Base-by-base conservation (phyloP, 495 filamentous ascomycete species). In the Lasiosphaeria hispida region DNA sequence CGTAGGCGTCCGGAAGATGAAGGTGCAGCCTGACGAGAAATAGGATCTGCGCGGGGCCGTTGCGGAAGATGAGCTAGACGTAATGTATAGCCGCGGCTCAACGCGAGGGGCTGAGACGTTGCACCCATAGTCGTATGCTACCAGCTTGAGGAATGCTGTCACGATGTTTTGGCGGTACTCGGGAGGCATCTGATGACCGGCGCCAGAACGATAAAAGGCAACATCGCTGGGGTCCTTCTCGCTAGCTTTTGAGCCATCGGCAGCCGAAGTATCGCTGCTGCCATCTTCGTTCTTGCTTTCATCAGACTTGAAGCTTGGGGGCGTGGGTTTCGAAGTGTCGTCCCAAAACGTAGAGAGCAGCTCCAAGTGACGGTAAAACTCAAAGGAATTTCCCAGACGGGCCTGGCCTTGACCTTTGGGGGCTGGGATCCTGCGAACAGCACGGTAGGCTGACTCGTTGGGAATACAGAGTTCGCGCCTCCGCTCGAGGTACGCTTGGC, bases 41-140 rank as follows among this genome's bases (percentile, higher is more conserved):
- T 81, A 78, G 4, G 79, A 80, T n/a, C 65, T 69, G n/a, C 73
- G 68, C 7, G 65, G 59, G 13, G 58, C 38, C 9, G 64, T 75
- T 73, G 36, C 74, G 63, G 33, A 83, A 74, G 23, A 80, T 75
- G 58, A 80, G 75, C 53, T 83, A 69, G 58, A 86, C 58, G 44
- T 72, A 17, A 91, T 68, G 23, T 81, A 73, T 1, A 92, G 68
- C 17, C 85, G 78, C 2, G 88, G 89, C 38, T 85, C 84, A 13
- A 77, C 68, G 8, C 84, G 79, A 5, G 89, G 81, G 11, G 83
- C 73, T 0, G 80, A 74, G 40, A 90, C 79, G 49, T 87, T 88
- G 72, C 88, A 91, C 18, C 85, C 85, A 67, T 92, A 94, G 36
- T 88, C 84, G 81, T 90, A 95, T 7, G 85, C 81, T 0, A 88